A percentile compares a stretch with the other conserved stretches of the same genome.
These are phyloP conservation scores for Talaromyces proteolyticus DNA, from an alignment of 495 filamentous ascomycete species.

Conservation along the genomic window DNA sequence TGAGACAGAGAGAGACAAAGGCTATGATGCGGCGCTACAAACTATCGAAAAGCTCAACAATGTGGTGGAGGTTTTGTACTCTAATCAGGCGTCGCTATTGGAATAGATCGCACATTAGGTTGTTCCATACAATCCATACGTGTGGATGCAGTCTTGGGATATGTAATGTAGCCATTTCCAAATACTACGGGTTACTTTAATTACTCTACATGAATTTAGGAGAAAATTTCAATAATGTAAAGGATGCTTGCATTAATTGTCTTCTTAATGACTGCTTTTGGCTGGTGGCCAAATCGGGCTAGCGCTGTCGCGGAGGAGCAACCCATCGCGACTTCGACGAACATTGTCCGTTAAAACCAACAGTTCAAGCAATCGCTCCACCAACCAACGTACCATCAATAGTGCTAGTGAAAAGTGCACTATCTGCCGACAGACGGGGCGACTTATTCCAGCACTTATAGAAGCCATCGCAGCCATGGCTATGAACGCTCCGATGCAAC, in stretches of 20 bases:
- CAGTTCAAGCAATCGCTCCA: neutral
- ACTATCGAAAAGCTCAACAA: slow-evolving; percentile 97
- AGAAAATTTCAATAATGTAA: neutral
- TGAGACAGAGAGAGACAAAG: slow-evolving; percentile 86
- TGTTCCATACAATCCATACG: neutral
- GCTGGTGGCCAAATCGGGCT: neutral
- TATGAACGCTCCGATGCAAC: slow-evolving; percentile 41
- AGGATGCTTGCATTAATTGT: neutral
- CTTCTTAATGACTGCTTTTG: neutral
- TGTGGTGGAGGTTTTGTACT: slow-evolving; percentile 95
- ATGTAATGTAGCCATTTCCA: neutral
- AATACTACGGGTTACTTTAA: neutral
- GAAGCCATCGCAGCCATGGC: slow-evolving; percentile 1
- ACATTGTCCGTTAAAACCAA: neutral
- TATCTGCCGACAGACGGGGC: neutral
- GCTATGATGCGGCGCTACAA: slow-evolving; percentile 88
- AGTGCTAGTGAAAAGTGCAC: neutral
- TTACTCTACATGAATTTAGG: neutral
- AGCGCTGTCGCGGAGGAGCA: slow-evolving; percentile 19
- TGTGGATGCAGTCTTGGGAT: neutral
- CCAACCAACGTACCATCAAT: neutral
- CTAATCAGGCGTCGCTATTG: slow-evolving; percentile 91
- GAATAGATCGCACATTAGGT: slow-evolving; percentile 52
- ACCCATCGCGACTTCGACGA: slow-evolving; percentile 3
- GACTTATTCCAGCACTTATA: neutral